Conservation (phyloP, 1,284 basidiomycete species). For the Malassezia yamatoensis region DNA sequence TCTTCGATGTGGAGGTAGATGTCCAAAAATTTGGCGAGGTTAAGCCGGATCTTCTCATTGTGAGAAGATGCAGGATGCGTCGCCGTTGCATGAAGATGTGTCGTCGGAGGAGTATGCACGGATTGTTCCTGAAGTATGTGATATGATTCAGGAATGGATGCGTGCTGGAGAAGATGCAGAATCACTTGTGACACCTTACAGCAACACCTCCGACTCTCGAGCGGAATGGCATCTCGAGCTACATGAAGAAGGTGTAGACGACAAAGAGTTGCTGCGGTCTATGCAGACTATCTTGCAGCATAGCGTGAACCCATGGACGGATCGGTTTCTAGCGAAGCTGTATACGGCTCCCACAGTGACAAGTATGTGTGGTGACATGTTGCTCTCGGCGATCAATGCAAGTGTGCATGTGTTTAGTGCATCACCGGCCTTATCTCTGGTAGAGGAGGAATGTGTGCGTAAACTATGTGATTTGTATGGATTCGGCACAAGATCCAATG, state of each 20-base stretch:
- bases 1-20: not conserved
- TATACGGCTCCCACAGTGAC: constrained; percentile 49
- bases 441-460: constrained; percentile 35
- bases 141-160: constrained; percentile 7
- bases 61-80: not conserved
- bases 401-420: constrained; percentile 50
- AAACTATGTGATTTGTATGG: constrained; percentile 30
- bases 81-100: constrained; percentile 21
- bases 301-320: constrained; percentile 42
- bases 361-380: constrained; percentile 48
- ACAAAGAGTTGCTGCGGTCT: constrained; percentile 18
- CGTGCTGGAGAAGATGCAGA: constrained; percentile 2
- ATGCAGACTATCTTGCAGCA: constrained; percentile 28
- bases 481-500: constrained; percentile 27
- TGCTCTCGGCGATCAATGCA: constrained; percentile 49
- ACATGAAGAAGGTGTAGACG: constrained; percentile 12
- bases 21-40: not conserved
- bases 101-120: constrained; percentile 24
- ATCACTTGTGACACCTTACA: constrained; percentile 22
- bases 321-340: constrained; percentile 45
- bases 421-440: constrained; percentile 48
- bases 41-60: not conserved
- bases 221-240: constrained; percentile 6
- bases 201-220: constrained; percentile 15
- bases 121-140: constrained; percentile 19